phyloP scores from a whole-genome alignment of 495 filamentous ascomycete genomes.

The Achaetomiella virescens region DNA sequence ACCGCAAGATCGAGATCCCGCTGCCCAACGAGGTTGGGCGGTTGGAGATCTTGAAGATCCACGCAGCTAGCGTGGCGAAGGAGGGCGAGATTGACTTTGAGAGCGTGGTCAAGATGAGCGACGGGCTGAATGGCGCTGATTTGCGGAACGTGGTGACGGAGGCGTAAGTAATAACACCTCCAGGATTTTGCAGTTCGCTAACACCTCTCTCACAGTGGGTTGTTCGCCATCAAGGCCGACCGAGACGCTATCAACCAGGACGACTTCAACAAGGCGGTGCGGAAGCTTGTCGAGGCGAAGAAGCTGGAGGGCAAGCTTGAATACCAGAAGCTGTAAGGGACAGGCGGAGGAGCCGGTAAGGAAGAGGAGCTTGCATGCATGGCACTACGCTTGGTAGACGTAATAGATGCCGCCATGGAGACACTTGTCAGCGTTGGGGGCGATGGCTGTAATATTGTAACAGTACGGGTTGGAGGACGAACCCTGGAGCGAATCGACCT shows the following conservation, averaged over 20 bases:
- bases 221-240: slow-evolving; percentile 97
- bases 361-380: neutral
- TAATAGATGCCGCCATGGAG: neutral
- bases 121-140: slow-evolving; percentile 96
- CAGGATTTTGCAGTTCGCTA: slow-evolving; percentile 17
- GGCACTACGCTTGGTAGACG: neutral
- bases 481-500: neutral
- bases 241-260: slow-evolving; percentile 94
- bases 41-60: slow-evolving; percentile 98
- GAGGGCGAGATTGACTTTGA: slow-evolving; percentile 99
- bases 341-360: neutral
- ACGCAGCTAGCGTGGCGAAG: slow-evolving; percentile 74
- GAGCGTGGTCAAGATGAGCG: slow-evolving; percentile 99
- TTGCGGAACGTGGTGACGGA: slow-evolving; percentile 97
- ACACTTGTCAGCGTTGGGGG: neutral
- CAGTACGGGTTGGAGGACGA: slow-evolving; percentile 1
- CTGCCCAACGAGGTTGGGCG: slow-evolving; percentile 98
- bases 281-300: slow-evolving; percentile 95
- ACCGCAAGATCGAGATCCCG: slow-evolving; percentile 98
- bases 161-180: slow-evolving; percentile 60
- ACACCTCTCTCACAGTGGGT: slow-evolving; percentile 51
- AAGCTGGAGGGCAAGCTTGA: slow-evolving; percentile 97
- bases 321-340: slow-evolving; percentile 83
- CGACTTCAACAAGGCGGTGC: slow-evolving; percentile 97
- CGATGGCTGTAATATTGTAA: slow-evolving; percentile 23